Evolutionary conservation across 2,329 filamentous ascomycete species (phyloP).

Genomic region (Trichoderma sp.): DNA sequence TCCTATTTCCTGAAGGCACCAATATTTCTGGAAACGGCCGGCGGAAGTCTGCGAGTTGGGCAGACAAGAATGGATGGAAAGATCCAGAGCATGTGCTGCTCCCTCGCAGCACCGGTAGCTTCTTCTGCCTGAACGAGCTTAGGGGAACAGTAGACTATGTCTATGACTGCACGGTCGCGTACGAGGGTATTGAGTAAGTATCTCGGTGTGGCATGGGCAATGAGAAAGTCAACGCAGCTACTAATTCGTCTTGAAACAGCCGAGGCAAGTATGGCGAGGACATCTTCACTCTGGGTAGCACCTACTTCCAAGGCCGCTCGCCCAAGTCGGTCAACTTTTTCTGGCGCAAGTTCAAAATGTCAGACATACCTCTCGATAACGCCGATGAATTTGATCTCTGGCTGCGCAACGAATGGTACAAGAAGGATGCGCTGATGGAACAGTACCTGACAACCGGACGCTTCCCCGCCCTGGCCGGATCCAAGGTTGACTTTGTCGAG

Average conservation of each 20-base stretch:
- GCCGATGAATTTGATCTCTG: conserved; percentile 78
- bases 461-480: conserved; percentile 71
- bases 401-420: conserved; percentile 84
- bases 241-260: conserved; percentile 45
- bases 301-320: conserved; percentile 84
- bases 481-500: conserved; percentile 56
- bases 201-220: too few relatives aligned
- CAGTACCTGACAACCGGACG: conserved; percentile 76
- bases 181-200: conserved; percentile 88
- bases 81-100: conserved; percentile 76
- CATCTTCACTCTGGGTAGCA: conserved; percentile 83
- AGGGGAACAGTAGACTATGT: conserved; percentile 76
- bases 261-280: conserved; percentile 86
- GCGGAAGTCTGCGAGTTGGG: conserved; percentile 73
- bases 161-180: conserved; percentile 93
- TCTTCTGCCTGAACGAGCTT: conserved; percentile 78
- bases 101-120: conserved; percentile 78
- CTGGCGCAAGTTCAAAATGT: conserved; percentile 83
- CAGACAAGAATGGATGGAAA: conserved; percentile 71
- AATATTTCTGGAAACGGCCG: conserved; percentile 75
- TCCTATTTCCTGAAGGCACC: conserved; percentile 87
- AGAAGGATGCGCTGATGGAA: conserved; percentile 89
- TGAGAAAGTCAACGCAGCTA: neutral
- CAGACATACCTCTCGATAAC: conserved; percentile 78
- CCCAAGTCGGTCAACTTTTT: conserved; percentile 97